Conservation (phyloP, 176 grass and related monocot genomes). For the Eragrostis nindensis region DNA sequence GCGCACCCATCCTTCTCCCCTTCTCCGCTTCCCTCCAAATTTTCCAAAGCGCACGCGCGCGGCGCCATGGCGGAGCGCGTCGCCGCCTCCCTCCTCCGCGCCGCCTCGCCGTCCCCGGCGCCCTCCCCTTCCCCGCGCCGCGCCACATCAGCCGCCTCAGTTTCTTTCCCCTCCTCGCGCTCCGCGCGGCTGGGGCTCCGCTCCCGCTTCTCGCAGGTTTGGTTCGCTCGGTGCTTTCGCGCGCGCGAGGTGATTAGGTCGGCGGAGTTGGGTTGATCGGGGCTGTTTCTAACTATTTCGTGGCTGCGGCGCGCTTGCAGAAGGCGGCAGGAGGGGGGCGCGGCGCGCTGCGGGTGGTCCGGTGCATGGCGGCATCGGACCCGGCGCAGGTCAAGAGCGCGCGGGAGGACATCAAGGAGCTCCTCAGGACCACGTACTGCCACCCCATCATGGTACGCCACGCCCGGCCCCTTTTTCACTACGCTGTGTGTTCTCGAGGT, state of each 20-base stretch:
- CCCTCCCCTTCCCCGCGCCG: slow-evolving; percentile 26
- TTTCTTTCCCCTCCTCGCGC: slow-evolving; percentile 32
- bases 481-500: not conserved
- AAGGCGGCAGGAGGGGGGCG: slow-evolving; percentile 23
- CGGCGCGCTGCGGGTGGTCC: slow-evolving; percentile 46
- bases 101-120: slow-evolving; percentile 25
- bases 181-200: slow-evolving; percentile 39
- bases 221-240: not conserved
- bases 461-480: not conserved
- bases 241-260: not conserved
- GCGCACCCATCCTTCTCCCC: not conserved
- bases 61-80: slow-evolving; percentile 52
- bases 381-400: slow-evolving; percentile 77
- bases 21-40: slow-evolving; percentile 1
- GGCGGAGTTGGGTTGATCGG: not conserved
- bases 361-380: slow-evolving; percentile 70
- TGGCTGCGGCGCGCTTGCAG: not conserved
- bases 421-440: slow-evolving; percentile 69
- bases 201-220: slow-evolving; percentile 34
- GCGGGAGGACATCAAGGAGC: slow-evolving; percentile 81
- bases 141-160: slow-evolving; percentile 6
- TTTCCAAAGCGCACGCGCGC: slow-evolving; percentile 3
- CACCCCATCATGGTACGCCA: slow-evolving; percentile 84
- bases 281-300: not conserved
- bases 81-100: slow-evolving; percentile 44